Percentiles rank a stretch among this genome's conserved stretches.
phyloP scores from a whole-genome alignment of 768 basidiomycete species.

The Rubroboletus satanas region DNA sequence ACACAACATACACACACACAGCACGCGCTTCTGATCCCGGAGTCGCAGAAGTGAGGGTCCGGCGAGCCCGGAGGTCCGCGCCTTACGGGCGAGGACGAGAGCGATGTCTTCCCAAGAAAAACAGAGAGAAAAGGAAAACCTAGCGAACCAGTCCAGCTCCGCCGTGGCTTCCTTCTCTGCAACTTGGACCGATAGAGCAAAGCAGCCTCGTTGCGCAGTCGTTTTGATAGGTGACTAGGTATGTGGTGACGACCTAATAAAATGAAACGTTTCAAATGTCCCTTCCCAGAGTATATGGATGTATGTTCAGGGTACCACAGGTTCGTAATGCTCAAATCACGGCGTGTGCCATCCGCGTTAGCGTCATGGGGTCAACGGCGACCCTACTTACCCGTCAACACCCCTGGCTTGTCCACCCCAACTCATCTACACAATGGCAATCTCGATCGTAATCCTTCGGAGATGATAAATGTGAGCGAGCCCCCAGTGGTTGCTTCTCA shows the following conservation, averaged over 20 bases:
- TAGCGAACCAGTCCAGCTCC: not conserved
- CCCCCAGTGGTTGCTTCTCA: not conserved
- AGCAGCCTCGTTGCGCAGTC: not conserved
- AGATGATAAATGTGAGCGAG: not conserved
- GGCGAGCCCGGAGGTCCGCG: not conserved
- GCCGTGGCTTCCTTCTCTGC: not conserved
- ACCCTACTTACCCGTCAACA: not conserved
- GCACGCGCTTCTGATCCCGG: constrained; percentile 1
- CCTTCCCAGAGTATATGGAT: not conserved
- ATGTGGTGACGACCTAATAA: not conserved
- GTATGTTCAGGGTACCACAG: not conserved
- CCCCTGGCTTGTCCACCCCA: not conserved
- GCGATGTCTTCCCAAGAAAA: not conserved
- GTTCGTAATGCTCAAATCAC: not conserved
- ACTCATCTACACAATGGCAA: not conserved
- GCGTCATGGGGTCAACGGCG: not conserved
- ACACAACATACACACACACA: not conserved
- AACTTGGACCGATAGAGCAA: not conserved
- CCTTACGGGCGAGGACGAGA: not conserved
- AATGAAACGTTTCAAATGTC: not conserved
- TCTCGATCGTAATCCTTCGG: not conserved
- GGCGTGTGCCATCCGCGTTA: not conserved
- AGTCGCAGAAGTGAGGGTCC: constrained; percentile 1
- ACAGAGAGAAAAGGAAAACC: not conserved
- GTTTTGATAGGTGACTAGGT: too few relatives aligned